Evolutionary conservation across 805 yeast genomes (phyloP).

Genomic region (Hanseniaspora thailandica): DNA sequence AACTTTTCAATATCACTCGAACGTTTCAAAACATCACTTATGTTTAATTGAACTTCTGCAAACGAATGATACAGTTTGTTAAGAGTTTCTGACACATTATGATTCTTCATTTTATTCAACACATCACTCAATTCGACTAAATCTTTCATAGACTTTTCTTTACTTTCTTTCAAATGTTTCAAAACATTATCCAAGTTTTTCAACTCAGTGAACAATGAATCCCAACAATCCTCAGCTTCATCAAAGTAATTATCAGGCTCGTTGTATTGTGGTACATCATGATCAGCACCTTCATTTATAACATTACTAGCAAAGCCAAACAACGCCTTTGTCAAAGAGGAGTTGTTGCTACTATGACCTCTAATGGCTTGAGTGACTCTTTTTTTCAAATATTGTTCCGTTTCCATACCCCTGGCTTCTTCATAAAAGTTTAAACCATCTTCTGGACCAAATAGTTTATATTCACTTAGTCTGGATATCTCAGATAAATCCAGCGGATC

Average conservation of each 20-base stretch:
- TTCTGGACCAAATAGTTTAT: conserved; percentile 26
- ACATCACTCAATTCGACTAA: conserved; percentile 54
- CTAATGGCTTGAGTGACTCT: conserved; percentile 2
- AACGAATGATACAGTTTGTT: conserved; percentile 57
- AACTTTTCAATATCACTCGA: conserved; percentile 74
- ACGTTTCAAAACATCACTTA: conserved; percentile 64
- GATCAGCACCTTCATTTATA: not conserved
- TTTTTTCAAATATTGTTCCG: conserved; percentile 12
- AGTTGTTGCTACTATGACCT: not conserved
- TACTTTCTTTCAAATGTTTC: conserved; percentile 61
- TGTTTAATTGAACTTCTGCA: conserved; percentile 56
- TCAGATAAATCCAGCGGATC: conserved; percentile 33
- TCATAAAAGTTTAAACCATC: conserved; percentile 22
- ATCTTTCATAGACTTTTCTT: conserved; percentile 58
- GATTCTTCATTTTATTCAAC: conserved; percentile 49
- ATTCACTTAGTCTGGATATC: conserved; percentile 25
- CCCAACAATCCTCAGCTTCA: conserved; percentile 57
- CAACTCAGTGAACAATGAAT: conserved; percentile 60
- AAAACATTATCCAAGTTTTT: conserved; percentile 56
- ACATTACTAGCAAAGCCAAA: conserved; percentile 26
- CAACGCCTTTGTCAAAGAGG: conserved; percentile 21
- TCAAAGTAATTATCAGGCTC: conserved; percentile 74
- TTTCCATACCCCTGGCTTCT: conserved; percentile 11
- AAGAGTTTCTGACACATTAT: conserved; percentile 61
- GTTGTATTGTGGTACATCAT: conserved; percentile 38